Base-by-base conservation (phyloP, 306 rosid species). In the Vachellia pachyceras region DNA sequence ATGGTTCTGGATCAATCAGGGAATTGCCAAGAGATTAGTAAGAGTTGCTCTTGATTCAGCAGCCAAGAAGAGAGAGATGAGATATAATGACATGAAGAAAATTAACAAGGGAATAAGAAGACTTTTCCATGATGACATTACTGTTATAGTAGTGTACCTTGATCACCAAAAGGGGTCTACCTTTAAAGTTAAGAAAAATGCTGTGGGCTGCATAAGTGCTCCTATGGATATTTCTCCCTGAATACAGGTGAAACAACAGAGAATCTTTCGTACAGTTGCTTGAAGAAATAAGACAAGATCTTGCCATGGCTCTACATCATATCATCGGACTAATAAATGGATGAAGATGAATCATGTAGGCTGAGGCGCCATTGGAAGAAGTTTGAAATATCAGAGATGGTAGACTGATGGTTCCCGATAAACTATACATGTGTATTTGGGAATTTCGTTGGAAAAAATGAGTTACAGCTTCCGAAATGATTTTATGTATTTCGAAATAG, bases 1-100 rank as follows among this genome's bases (percentile, higher is more conserved):
- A 17, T 22, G 25, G 14, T 75, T 42, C 41, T 72, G 73, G 39
- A 65, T 49, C 72, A 15, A 86, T 81, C 91, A 95, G 99, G 99
- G 99, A 69, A 91, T 95, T 75, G 99, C 98, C 42, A 95, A 86
- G 90, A 93, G 96, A 87, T 82, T 95, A 77, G 97, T 92, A 49
- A 89, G 92, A 76, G 91, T 97, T 52, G 99, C 98, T 70, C 89
- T 93, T 70, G 82, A 85, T 14, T 93, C 87, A 84, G 98, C 99
- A 44, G 99, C 99, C 15, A 93, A 84, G 85, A 95, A 95, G 83
- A 88, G 96, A 72, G 97, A 95, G 80, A 91, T 95, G 96, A 91
- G 96, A 86, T 95, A 95, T 40, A 79, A 76, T 61, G 99, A 95
- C 86, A 77, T 95, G 75, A 95, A 87, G 91, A 95, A 92, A 84